Evolutionary conservation across 352 stramenopile genomes (phyloP).

Genomic region (Globisporangium uncinulatum): DNA sequence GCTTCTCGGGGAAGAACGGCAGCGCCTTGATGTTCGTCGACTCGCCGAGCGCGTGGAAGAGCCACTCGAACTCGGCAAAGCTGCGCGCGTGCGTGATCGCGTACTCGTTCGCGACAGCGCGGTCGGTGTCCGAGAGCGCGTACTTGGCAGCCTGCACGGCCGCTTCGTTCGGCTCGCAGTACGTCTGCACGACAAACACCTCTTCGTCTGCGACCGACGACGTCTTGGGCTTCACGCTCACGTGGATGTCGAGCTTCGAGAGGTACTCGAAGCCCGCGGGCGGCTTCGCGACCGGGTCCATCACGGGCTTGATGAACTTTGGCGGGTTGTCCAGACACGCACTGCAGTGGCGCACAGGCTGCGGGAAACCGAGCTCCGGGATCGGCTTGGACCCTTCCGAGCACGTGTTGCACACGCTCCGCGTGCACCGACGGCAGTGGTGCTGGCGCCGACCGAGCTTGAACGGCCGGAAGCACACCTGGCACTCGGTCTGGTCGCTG

Average conservation of each 20-base stretch:
- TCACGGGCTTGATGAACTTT: conserved; percentile 73
- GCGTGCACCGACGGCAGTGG: conserved; percentile 81
- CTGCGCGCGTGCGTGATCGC: conserved; percentile 58
- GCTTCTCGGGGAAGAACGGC: conserved; percentile 75
- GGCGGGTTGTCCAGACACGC: conserved; percentile 73
- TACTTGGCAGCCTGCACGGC: conserved; percentile 49
- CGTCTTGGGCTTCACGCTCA: conserved; percentile 39
- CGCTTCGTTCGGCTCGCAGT: conserved; percentile 66
- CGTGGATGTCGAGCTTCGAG: conserved; percentile 76
- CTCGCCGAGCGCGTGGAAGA: conserved; percentile 68
- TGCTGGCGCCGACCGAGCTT: conserved; percentile 79
- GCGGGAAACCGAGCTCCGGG: conserved; percentile 71
- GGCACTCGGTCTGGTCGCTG: conserved; percentile 82
- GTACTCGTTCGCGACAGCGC: conserved; percentile 77
- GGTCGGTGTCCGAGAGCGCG: conserved; percentile 47
- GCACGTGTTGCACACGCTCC: conserved; percentile 81
- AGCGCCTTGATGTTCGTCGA: conserved; percentile 78
- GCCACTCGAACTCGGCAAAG: conserved; percentile 81
- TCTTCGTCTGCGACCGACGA: conserved; percentile 44
- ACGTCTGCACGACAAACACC: conserved; percentile 71
- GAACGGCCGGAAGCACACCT: conserved; percentile 86
- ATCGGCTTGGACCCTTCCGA: conserved; percentile 81
- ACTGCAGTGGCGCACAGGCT: conserved; percentile 76
- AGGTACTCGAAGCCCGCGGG: conserved; percentile 82
- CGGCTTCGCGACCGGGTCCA: conserved; percentile 72